A percentile compares a stretch with the other conserved stretches of the same genome.
Evolutionary conservation across 2,329 filamentous ascomycete species (phyloP).

Genomic region (Diaporthe citriasiana): DNA sequence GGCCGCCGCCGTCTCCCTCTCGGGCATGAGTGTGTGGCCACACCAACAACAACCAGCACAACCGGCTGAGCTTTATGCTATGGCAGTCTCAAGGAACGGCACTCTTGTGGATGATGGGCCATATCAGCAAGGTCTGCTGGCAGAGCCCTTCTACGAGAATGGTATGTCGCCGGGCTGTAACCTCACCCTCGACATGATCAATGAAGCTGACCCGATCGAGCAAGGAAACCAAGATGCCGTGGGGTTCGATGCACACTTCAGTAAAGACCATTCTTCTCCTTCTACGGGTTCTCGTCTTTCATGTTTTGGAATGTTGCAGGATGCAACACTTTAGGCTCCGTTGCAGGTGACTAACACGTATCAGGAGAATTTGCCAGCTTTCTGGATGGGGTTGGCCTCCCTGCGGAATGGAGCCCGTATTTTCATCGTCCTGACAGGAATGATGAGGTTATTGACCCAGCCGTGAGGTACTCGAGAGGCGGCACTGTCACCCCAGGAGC

Average conservation of each 20-base stretch:
- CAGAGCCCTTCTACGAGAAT: slow-evolving; percentile 8
- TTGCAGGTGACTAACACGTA: no score
- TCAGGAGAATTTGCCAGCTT: slow-evolving; percentile 21
- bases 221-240: slow-evolving; percentile 2
- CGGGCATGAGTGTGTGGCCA: slow-evolving; percentile 50
- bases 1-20: slow-evolving; percentile 51
- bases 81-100: slow-evolving; percentile 9
- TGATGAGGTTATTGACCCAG: slow-evolving; percentile 8
- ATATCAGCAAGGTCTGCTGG: slow-evolving; percentile 12
- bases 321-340: no score
- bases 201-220: background rate
- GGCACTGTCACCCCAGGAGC: background rate
- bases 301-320: no score
- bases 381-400: slow-evolving; percentile 10
- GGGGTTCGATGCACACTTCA: slow-evolving; percentile 1
- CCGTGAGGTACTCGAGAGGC: background rate
- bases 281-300: no score
- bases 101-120: background rate
- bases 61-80: background rate
- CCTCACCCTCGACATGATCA: no score
- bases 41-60: slow-evolving; percentile 29
- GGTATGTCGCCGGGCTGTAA: background rate
- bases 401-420: slow-evolving; percentile 18
- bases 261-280: no score
- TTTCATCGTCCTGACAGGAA: slow-evolving; percentile 4